Conservation (phyloP, 1,284 basidiomycete species). For the Pseudozyma sp. region DNA sequence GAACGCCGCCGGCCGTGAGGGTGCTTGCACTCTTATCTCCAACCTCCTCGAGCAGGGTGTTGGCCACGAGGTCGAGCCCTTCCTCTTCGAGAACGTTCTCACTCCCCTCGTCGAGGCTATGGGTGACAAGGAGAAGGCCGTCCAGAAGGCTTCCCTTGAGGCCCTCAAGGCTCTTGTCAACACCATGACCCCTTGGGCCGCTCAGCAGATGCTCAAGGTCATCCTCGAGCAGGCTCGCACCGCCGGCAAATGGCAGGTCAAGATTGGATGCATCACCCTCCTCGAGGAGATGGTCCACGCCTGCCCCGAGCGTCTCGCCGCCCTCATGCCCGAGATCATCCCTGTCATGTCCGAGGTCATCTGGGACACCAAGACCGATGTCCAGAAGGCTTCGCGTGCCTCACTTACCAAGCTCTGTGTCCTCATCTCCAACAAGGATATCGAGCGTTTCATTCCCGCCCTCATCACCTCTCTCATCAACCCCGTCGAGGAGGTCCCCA, state of each 20-base stretch:
- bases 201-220: conserved; percentile 84
- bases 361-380: conserved; percentile 99
- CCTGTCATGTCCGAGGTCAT: conserved; percentile 95
- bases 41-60: conserved; percentile 80
- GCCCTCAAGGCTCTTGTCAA: conserved; percentile 84
- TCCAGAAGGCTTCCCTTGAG: conserved; percentile 84
- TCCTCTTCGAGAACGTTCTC: conserved; percentile 87
- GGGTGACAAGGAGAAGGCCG: conserved; percentile 89
- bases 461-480: conserved; percentile 97
- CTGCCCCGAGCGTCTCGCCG: conserved; percentile 86
- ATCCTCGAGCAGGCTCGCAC: conserved; percentile 94
- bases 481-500: conserved; percentile 98
- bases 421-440: conserved; percentile 97
- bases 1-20: conserved; percentile 81
- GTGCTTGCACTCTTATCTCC: conserved; percentile 75
- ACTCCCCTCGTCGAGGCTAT: conserved; percentile 88
- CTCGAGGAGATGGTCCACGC: conserved; percentile 90
- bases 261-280: conserved; percentile 86
- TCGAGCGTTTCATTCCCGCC: conserved; percentile 82
- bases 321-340: conserved; percentile 94
- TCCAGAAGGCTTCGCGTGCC: conserved; percentile 97
- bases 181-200: conserved; percentile 90
- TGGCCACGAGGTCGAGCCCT: conserved; percentile 87
- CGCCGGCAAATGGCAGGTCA: conserved; percentile 99
- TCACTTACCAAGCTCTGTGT: conserved; percentile 81